phyloP scores from a whole-genome alignment of 371 early-diverging fungal species.

The Saksenaea vasiformis region DNA sequence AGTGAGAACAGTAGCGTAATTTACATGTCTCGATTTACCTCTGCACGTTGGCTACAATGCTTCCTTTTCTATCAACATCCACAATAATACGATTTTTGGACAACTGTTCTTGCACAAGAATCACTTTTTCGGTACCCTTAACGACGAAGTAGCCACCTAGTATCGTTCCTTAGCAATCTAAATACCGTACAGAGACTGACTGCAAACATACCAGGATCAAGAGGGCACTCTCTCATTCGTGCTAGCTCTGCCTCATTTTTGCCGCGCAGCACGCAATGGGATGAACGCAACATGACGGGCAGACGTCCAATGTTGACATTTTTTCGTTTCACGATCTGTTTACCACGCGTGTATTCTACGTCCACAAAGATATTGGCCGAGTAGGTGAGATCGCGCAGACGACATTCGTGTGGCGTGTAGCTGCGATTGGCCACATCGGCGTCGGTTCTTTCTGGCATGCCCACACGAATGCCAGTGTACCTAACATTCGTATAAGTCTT shows the following conservation, averaged over 20 bases:
- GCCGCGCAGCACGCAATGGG: conserved; percentile 85
- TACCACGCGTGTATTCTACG: conserved; percentile 95
- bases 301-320: conserved; percentile 95
- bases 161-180: neutral
- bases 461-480: conserved; percentile 91
- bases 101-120: conserved; percentile 99
- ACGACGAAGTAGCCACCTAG: conserved; percentile 98
- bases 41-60: conserved; percentile 60
- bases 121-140: conserved; percentile 98
- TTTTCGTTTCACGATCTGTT: conserved; percentile 83
- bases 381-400: conserved; percentile 98
- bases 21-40: conserved; percentile 21
- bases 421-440: conserved; percentile 73
- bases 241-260: conserved; percentile 83
- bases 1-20: conserved; percentile 1
- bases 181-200: conserved; percentile 18
- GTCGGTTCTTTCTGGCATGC: conserved; percentile 81
- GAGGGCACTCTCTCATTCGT: conserved; percentile 93
- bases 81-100: conserved; percentile 99
- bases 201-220: conserved; percentile 85
- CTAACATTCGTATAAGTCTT: conserved; percentile 40
- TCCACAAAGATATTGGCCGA: conserved; percentile 97
- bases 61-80: conserved; percentile 89
- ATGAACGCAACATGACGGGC: conserved; percentile 98
- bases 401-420: conserved; percentile 98